These are phyloP conservation scores for Parascedosporium putredinis DNA, from an alignment of 2,329 filamentous ascomycete genomes.

Conservation along the genomic window DNA sequence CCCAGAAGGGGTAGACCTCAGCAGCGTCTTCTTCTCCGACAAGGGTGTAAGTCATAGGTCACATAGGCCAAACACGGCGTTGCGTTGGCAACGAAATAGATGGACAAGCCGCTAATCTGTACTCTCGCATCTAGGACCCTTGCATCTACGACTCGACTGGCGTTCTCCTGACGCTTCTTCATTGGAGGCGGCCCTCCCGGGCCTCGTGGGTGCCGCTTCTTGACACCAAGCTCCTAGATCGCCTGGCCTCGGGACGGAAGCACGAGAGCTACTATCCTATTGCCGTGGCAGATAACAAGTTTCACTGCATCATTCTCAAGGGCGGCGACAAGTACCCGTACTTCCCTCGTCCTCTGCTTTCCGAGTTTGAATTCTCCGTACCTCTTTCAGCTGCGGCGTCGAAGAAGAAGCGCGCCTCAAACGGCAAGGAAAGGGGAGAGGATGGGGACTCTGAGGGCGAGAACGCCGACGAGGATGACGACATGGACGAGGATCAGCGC, in stretches of 20 bases:
- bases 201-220: conserved; percentile 87
- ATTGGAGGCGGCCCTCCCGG: conserved; percentile 79
- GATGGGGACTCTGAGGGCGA: conserved; percentile 26
- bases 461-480: conserved; percentile 23
- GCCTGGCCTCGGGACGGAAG: conserved; percentile 75
- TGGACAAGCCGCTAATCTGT: conserved; percentile 5
- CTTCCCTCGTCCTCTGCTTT: conserved; percentile 80
- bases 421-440: conserved; percentile 19
- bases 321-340: conserved; percentile 88
- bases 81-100: no score
- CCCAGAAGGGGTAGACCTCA: conserved; percentile 60
- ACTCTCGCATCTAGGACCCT: conserved; percentile 58
- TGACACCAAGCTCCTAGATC: conserved; percentile 74
- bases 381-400: conserved; percentile 54
- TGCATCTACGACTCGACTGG: conserved; percentile 94
- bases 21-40: conserved; percentile 85
- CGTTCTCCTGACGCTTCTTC: conserved; percentile 74
- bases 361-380: conserved; percentile 85
- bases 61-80: no score
- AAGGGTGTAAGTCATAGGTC: conserved; percentile 54
- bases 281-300: conserved; percentile 80
- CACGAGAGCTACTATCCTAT: conserved; percentile 91
- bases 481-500: conserved; percentile 21
- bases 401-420: conserved; percentile 17
- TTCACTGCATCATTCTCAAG: conserved; percentile 98